These are phyloP conservation scores for Neofusicoccum laricinum DNA, from an alignment of 2,329 filamentous ascomycete species.

Conservation along the genomic window DNA sequence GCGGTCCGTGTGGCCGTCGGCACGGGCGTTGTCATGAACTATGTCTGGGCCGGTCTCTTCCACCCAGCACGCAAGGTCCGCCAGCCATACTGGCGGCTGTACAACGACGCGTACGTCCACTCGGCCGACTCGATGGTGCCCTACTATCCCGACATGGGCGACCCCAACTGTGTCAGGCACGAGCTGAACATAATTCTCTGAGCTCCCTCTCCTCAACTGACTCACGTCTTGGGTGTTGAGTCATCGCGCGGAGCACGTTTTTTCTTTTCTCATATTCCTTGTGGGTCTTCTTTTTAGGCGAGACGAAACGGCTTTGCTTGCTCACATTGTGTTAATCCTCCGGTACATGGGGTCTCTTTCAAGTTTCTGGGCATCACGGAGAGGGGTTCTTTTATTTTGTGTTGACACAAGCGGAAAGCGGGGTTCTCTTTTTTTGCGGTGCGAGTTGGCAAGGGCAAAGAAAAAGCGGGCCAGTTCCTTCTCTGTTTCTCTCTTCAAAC, in stretches of 20 bases:
- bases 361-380: not conserved
- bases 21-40: slow-evolving; percentile 91
- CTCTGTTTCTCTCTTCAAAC: not conserved
- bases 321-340: not conserved
- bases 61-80: slow-evolving; percentile 94
- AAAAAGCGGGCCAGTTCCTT: not conserved
- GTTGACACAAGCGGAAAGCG: not conserved
- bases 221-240: not conserved
- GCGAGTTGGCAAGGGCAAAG: not conserved
- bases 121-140: slow-evolving; percentile 91
- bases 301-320: not conserved
- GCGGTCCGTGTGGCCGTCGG: slow-evolving; percentile 92
- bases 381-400: not conserved
- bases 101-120: slow-evolving; percentile 96
- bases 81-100: slow-evolving; percentile 91
- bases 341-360: not conserved
- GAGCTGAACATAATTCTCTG: slow-evolving; percentile 83
- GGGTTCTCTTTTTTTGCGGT: not conserved
- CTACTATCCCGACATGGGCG: slow-evolving; percentile 85
- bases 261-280: not conserved
- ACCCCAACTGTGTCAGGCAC: slow-evolving; percentile 73
- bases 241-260: not conserved
- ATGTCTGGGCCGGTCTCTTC: slow-evolving; percentile 96
- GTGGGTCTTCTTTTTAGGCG: not conserved
- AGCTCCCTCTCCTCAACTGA: slow-evolving; percentile 20